Evolutionary conservation across 192 early-diverging fungal genomes (phyloP).

Genomic region (Kappamyces sp.): DNA sequence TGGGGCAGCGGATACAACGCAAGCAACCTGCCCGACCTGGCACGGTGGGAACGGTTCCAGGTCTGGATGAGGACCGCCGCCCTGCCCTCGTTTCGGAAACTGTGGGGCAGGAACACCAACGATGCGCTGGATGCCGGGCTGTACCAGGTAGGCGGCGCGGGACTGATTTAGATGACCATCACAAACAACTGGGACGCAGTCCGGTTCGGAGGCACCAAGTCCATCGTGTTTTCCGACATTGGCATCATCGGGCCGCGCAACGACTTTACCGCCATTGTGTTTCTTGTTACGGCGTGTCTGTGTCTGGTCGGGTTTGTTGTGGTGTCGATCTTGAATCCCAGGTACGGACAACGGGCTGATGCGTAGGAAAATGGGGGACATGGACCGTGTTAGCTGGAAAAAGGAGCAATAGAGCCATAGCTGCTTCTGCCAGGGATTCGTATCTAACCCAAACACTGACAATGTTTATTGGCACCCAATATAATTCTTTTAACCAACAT

Average conservation of each 20-base stretch:
- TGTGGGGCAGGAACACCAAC: slow-evolving; percentile 74
- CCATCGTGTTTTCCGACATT: slow-evolving; percentile 3
- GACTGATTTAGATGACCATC: slow-evolving; percentile 63
- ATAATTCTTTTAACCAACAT: too few species aligned
- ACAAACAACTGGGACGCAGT: slow-evolving; percentile 42
- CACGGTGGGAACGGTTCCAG: slow-evolving; percentile 75
- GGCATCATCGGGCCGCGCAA: slow-evolving; percentile 1
- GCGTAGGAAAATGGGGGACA: too few species aligned
- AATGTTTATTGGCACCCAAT: too few species aligned
- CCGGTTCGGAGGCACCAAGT: background rate
- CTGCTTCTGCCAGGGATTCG: too few species aligned
- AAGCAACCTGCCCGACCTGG: slow-evolving; percentile 56
- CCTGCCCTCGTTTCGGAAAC: slow-evolving; percentile 90
- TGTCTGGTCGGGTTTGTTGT: too few species aligned
- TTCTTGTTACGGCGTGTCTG: too few species aligned
- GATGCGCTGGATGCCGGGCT: background rate
- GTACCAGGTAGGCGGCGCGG: slow-evolving; percentile 51
- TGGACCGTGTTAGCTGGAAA: too few species aligned
- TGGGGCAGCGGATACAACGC: slow-evolving; percentile 45
- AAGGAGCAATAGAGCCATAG: too few species aligned
- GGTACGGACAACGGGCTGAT: too few species aligned
- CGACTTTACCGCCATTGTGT: slow-evolving; percentile 56
- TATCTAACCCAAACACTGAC: too few species aligned
- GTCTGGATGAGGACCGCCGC: slow-evolving; percentile 99
- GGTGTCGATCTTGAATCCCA: too few species aligned